Percentiles rank a stretch among this genome's conserved stretches.
Evolutionary conservation across 2,329 filamentous ascomycete species (phyloP).

Genomic region (Nannizzia gypsea): DNA sequence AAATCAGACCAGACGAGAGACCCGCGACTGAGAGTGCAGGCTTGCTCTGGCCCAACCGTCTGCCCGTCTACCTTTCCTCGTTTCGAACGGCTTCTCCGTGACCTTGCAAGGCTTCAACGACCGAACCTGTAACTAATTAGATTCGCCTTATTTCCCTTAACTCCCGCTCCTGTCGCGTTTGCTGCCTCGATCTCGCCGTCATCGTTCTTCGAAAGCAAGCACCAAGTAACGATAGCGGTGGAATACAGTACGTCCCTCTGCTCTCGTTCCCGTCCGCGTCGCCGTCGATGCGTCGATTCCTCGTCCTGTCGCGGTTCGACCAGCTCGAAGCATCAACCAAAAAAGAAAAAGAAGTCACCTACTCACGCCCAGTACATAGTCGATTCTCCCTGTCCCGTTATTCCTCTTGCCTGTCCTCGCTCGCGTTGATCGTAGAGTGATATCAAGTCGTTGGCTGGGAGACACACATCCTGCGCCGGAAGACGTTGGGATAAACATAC

Average conservation of each 20-base stretch:
- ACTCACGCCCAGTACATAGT: not conserved
- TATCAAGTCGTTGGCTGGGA: not conserved
- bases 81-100: not conserved
- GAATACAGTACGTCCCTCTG: not conserved
- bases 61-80: no score
- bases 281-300: not conserved
- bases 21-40: no score
- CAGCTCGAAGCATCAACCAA: not conserved
- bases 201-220: no score
- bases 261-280: not conserved
- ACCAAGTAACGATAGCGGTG: no score
- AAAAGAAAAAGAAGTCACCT: not conserved
- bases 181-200: not conserved
- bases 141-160: constrained; percentile 5
- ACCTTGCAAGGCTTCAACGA: not conserved
- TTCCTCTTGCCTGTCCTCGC: not conserved
- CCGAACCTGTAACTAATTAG: not conserved
- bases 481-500: not conserved
- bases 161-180: not conserved
- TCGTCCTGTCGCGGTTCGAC: not conserved
- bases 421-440: not conserved
- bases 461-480: not conserved
- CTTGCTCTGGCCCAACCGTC: not conserved
- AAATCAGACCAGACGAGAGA: not conserved
- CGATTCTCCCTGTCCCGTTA: not conserved